Evolutionary conservation across 495 filamentous ascomycete genomes (phyloP).

Genomic region (Xylaria nigripes): DNA sequence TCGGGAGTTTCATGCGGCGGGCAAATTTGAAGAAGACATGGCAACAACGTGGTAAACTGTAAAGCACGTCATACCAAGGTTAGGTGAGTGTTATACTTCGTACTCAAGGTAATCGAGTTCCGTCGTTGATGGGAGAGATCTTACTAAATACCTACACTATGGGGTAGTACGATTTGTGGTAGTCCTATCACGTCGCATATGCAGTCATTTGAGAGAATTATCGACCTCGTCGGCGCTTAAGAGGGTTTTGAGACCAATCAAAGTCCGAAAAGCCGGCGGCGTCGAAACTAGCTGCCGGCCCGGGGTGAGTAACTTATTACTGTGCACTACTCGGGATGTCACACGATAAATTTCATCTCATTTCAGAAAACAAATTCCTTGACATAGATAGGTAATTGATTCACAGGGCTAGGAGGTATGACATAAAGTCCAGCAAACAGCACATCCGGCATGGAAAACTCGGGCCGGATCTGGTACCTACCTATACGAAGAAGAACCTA

Average conservation of each 20-base stretch:
- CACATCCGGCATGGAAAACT: too few species aligned
- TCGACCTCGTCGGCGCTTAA: conserved; percentile 22
- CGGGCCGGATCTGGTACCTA: too few species aligned
- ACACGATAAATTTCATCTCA: too few species aligned
- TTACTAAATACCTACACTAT: too few species aligned
- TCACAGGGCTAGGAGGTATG: too few species aligned
- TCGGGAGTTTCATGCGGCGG: conserved; percentile 1
- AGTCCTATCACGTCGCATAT: conserved; percentile 2
- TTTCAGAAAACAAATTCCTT: not conserved
- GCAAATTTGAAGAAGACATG: not conserved
- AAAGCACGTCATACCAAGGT: not conserved
- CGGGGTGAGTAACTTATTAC: conserved; percentile 1
- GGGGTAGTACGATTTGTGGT: not conserved
- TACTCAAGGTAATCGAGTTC: too few species aligned
- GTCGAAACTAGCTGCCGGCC: conserved; percentile 10
- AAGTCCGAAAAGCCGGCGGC: conserved; percentile 17
- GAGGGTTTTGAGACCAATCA: conserved; percentile 13
- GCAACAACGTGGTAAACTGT: not conserved
- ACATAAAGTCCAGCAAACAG: too few species aligned
- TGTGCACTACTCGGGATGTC: too few species aligned
- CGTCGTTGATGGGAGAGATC: too few species aligned
- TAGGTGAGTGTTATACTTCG: not conserved
- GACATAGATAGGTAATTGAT: too few species aligned
- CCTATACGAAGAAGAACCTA: too few species aligned
- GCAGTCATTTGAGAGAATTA: conserved; percentile 11